Evolutionary conservation across 2,329 filamentous ascomycete genomes (phyloP).

Genomic region (Escovopsis weberi): DNA sequence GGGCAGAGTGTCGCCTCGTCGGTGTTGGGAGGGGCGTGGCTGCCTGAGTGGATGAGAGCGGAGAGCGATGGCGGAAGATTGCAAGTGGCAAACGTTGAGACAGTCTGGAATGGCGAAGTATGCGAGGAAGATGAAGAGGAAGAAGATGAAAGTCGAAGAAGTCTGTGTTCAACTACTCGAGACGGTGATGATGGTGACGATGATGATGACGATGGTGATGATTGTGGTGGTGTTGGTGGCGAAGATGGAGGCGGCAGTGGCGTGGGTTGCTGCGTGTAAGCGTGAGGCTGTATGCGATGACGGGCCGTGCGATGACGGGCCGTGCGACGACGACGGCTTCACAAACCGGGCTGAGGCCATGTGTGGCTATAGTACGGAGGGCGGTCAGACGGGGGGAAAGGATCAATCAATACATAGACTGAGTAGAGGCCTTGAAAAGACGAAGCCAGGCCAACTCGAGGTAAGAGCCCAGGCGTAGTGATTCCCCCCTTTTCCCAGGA

Average conservation of each 20-base stretch:
- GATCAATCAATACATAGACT: too few species aligned
- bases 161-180: constrained; percentile 5
- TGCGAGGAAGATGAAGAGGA: constrained; percentile 5
- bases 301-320: not conserved
- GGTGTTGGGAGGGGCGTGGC: constrained; percentile 10
- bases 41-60: constrained; percentile 13
- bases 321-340: too few species aligned
- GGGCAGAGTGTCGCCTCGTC: constrained; percentile 7
- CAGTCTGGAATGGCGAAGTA: too few species aligned
- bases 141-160: not conserved
- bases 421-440: too few species aligned
- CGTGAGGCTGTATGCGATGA: not conserved
- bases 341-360: too few species aligned
- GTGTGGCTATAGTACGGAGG: too few species aligned
- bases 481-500: too few species aligned
- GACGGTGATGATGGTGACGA: constrained; percentile 2
- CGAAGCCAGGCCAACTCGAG: too few species aligned
- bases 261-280: constrained; percentile 1
- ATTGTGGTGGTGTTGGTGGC: not conserved
- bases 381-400: too few species aligned
- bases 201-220: not conserved
- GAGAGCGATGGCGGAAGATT: constrained; percentile 5
- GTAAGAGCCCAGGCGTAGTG: too few species aligned
- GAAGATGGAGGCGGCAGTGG: not conserved
- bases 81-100: constrained; percentile 3